These are phyloP conservation scores for Micractinium conductrix DNA, from an alignment of 139 green algal species.

Conservation along the genomic window DNA sequence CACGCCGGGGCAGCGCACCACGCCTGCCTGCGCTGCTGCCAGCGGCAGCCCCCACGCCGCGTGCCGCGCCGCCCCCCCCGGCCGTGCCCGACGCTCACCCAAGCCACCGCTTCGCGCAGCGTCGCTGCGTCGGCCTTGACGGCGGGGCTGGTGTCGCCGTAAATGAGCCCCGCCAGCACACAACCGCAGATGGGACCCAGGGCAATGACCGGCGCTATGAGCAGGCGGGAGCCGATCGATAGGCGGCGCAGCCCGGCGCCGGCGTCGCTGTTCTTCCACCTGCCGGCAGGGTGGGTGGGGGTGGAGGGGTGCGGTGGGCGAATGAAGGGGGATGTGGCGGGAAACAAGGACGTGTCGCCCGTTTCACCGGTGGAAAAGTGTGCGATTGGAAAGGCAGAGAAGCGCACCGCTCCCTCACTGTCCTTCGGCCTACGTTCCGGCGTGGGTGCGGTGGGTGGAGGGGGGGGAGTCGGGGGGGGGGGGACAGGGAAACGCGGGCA, in stretches of 20 bases:
- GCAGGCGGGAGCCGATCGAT: background rate
- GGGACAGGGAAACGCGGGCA: too few species aligned
- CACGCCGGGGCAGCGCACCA: too few species aligned
- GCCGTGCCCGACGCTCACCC: background rate
- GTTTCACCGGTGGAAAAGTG: background rate
- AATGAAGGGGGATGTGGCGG: background rate
- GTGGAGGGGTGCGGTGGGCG: too few species aligned
- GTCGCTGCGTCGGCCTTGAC: background rate
- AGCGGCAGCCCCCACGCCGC: too few species aligned
- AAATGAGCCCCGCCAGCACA: background rate
- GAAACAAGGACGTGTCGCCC: background rate
- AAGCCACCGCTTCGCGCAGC: background rate
- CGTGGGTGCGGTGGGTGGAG: too few species aligned
- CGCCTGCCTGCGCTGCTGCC: background rate
- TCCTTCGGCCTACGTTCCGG: too few species aligned
- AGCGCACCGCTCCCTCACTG: too few species aligned
- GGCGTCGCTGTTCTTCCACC: slow-evolving; percentile 1
- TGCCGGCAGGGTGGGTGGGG: background rate
- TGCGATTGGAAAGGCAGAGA: too few species aligned
- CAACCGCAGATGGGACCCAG: background rate
- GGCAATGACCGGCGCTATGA: background rate
- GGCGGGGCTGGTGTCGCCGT: background rate
- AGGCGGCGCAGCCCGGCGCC: background rate
- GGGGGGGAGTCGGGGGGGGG: too few species aligned
- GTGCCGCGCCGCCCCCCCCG: background rate